These are phyloP conservation scores for Fagus sylvatica DNA, from an alignment of 306 rosid genomes.

Conservation along the genomic window DNA sequence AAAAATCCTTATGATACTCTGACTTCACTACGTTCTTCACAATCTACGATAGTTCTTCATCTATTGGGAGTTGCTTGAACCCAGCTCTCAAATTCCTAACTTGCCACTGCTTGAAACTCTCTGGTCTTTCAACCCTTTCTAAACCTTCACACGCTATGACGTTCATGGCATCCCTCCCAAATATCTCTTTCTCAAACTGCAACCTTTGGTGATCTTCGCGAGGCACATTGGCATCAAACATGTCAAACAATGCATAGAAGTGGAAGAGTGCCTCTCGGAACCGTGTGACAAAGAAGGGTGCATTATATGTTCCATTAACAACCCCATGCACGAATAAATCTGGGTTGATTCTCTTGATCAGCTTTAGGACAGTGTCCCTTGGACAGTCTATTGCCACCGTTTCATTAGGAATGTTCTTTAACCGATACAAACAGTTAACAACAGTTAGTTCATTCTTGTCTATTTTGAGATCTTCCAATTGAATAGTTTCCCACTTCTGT, in stretches of 20 bases:
- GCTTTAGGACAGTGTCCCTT: slow-evolving; percentile 27
- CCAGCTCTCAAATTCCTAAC: slow-evolving; percentile 73
- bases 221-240: slow-evolving; percentile 61
- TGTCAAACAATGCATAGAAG: slow-evolving; percentile 70
- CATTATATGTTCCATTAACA: no score
- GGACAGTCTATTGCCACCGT: slow-evolving; percentile 46
- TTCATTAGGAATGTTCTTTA: slow-evolving; percentile 65
- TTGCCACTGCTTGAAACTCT: slow-evolving; percentile 87
- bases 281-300: slow-evolving; percentile 55
- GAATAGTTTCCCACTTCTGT: slow-evolving; percentile 19
- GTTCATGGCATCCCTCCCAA: no score
- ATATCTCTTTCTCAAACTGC: slow-evolving; percentile 50
- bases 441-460: slow-evolving; percentile 45
- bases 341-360: no score
- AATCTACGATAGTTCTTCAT: slow-evolving; percentile 38
- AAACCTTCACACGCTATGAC: slow-evolving; percentile 52
- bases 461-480: slow-evolving; percentile 48
- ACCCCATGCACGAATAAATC: no score
- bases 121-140: slow-evolving; percentile 79
- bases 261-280: slow-evolving; percentile 73
- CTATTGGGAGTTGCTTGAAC: slow-evolving; percentile 54
- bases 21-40: slow-evolving; percentile 45
- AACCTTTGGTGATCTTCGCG: slow-evolving; percentile 57
- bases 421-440: slow-evolving; percentile 58
- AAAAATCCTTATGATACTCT: slow-evolving; percentile 70